A percentile compares a stretch with the other conserved stretches of the same genome.
Evolutionary conservation across 1,139 yeast species (phyloP).

Genomic region (Maudiozyma humilis): DNA sequence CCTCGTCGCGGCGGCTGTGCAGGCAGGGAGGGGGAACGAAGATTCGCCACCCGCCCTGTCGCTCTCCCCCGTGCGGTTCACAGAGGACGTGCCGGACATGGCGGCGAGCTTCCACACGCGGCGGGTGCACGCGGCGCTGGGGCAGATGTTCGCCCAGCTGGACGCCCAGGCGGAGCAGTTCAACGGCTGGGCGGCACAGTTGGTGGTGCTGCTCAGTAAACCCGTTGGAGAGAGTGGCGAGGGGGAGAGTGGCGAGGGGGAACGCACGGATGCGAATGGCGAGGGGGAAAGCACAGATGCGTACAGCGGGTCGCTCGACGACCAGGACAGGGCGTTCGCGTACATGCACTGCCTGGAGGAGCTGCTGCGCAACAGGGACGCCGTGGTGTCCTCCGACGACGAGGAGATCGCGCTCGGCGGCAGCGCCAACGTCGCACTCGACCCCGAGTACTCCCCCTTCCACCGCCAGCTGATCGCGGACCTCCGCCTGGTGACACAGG

Average conservation of each 20-base stretch:
- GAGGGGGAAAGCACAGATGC: slow-evolving; percentile 33
- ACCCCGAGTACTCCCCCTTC: slow-evolving; percentile 20
- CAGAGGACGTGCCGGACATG: neutral
- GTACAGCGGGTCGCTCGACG: slow-evolving; percentile 61
- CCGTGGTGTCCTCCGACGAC: slow-evolving; percentile 35
- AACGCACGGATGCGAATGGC: neutral
- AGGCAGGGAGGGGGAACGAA: neutral
- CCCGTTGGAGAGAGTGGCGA: slow-evolving; percentile 33
- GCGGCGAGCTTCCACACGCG: slow-evolving; percentile 15
- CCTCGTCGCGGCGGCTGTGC: neutral
- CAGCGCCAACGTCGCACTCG: slow-evolving; percentile 13
- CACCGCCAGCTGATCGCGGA: slow-evolving; percentile 18
- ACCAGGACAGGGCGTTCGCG: slow-evolving; percentile 62
- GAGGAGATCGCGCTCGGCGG: slow-evolving; percentile 20
- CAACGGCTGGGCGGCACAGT: slow-evolving; percentile 45
- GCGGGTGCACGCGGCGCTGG: slow-evolving; percentile 17
- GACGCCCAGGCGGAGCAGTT: slow-evolving; percentile 52
- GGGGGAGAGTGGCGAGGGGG: neutral
- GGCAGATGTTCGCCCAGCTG: slow-evolving; percentile 26
- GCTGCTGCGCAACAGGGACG: slow-evolving; percentile 49
- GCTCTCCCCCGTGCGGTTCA: neutral
- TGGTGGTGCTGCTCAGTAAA: slow-evolving; percentile 40
- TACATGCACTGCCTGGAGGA: slow-evolving; percentile 55
- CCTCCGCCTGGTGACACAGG: slow-evolving; percentile 16
- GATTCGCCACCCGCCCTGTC: neutral